Evolutionary conservation across 352 stramenopile genomes (phyloP), one percentile per base, ranked within the genome.

Genomic region (Globisporangium recalcitrans): DNA sequence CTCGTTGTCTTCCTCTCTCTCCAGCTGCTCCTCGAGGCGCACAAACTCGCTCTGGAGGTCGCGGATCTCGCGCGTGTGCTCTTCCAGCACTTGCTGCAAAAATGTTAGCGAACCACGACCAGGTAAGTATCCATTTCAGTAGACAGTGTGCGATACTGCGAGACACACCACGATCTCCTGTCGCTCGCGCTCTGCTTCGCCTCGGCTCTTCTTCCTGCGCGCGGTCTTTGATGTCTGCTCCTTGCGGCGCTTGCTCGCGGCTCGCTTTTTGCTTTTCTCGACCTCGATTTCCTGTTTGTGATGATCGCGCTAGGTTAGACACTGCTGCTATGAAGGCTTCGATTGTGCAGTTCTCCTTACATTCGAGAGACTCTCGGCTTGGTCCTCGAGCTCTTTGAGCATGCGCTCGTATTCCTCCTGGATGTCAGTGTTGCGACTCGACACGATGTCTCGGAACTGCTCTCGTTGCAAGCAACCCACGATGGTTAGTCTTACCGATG

Each of bases 331-430:
- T 21, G 31, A 6, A 19, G 11, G 0, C 14, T 11, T 27, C 21
- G 31, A 24, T 24, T 52, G n/a, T 6, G n/a, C n/a, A n/a, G n/a
- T n/a, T n/a, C n/a, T n/a, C n/a, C 14, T 9, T 56, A 63, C 68
- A 46, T 69, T 60, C 31, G 65, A 52, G 26, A 91, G 68, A 32
- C 60, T 62, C 42, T 77, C 78, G 1, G 69, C 72, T 58, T 89
- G 79, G 56, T 91, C 82, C 19, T 91, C 82, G 36, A 90, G 63
- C 47, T 90, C 78, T 57, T 82, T 81, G 9, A 90, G 70, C 78
- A 91, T 88, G 14, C 80, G 80, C 48, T 78, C 74, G 52, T 88
- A 91, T 58, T 88, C 78, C 32, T 90, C 80, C 68, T 91, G 82
- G 24, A 91, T 80, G 60, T 87, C 80, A 4, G 68, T 83, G 52